Conservation (phyloP, 1,139 yeast genomes). For the Protomyces pachydermus region DNA sequence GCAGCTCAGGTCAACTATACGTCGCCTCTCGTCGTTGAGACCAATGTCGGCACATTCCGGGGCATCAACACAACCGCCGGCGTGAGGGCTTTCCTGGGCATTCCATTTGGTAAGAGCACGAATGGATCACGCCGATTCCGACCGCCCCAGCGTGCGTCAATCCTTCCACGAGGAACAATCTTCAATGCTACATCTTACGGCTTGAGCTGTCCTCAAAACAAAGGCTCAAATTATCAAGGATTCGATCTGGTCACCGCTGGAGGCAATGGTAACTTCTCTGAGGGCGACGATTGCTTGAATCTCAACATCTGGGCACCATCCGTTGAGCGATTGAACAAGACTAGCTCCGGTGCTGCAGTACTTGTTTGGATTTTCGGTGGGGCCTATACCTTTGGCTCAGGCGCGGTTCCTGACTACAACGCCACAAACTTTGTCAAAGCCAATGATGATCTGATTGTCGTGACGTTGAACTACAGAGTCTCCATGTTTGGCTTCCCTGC, state of each 20-base stretch:
- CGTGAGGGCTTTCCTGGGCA: constrained; percentile 18
- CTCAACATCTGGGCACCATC: constrained; percentile 23
- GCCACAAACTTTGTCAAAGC: constrained; percentile 9
- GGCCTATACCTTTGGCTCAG: constrained; percentile 17
- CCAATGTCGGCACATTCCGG: constrained; percentile 17
- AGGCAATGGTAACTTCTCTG: constrained; percentile 20
- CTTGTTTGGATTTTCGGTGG: constrained; percentile 22
- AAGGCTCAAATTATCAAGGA: constrained; percentile 5
- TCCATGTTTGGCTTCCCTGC: constrained; percentile 21
- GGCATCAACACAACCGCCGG: background rate
- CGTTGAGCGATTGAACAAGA: background rate
- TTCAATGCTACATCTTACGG: constrained; percentile 20
- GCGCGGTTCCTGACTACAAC: constrained; percentile 13
- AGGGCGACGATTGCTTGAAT: constrained; percentile 25
- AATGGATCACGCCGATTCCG: constrained; percentile 13
- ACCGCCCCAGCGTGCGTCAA: constrained; percentile 17
- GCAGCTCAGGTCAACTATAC: background rate
- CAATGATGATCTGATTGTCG: constrained; percentile 14
- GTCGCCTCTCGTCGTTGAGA: background rate
- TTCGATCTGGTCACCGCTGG: constrained; percentile 6
- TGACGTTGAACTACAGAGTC: constrained; percentile 10
- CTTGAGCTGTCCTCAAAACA: constrained; percentile 19
- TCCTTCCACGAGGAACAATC: background rate
- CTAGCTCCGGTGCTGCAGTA: constrained; percentile 18
- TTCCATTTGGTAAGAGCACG: constrained; percentile 14